Percentiles rank a stretch among this genome's conserved stretches.
phyloP scores from a whole-genome alignment of 805 yeast species.

The Candida boleticola region DNA sequence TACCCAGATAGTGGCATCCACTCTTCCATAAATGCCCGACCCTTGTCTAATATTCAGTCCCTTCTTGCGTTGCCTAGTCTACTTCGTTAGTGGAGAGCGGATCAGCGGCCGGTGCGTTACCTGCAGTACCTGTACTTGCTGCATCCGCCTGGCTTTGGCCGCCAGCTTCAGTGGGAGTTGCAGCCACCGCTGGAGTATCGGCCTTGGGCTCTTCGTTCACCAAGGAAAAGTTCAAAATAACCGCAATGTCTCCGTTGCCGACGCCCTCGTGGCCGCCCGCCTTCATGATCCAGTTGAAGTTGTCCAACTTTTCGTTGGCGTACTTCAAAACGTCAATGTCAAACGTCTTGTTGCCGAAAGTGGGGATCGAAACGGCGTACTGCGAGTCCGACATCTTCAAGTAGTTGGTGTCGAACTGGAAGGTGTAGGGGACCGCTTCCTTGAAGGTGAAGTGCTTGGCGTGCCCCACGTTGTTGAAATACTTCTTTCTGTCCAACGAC shows the following conservation, averaged over 20 bases:
- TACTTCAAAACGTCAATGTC: constrained; percentile 42
- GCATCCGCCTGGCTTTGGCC: too few species aligned
- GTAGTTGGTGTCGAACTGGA: constrained; percentile 56
- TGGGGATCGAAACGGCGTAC: constrained; percentile 53
- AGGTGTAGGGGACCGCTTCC: constrained; percentile 35
- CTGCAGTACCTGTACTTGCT: not conserved
- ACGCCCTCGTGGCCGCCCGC: constrained; percentile 32
- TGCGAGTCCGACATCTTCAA: constrained; percentile 49
- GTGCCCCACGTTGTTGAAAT: constrained; percentile 37
- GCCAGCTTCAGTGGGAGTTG: not conserved
- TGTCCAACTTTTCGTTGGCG: constrained; percentile 43
- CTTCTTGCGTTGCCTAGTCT: not conserved
- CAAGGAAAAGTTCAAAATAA: constrained; percentile 37
- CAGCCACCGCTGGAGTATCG: not conserved
- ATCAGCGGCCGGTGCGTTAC: not conserved
- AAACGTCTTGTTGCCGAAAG: constrained; percentile 41
- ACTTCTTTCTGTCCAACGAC: constrained; percentile 40
- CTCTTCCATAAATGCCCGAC: too few species aligned
- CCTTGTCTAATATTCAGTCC: too few species aligned
- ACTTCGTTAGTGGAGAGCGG: not conserved
- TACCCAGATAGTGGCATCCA: too few species aligned
- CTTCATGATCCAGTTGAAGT: constrained; percentile 47
- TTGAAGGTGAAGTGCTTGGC: constrained; percentile 42
- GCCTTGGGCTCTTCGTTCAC: constrained; percentile 28
- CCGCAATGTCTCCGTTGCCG: constrained; percentile 29